phyloP scores from a whole-genome alignment of 2,329 filamentous ascomycete species.

The Eutypella sp. region DNA sequence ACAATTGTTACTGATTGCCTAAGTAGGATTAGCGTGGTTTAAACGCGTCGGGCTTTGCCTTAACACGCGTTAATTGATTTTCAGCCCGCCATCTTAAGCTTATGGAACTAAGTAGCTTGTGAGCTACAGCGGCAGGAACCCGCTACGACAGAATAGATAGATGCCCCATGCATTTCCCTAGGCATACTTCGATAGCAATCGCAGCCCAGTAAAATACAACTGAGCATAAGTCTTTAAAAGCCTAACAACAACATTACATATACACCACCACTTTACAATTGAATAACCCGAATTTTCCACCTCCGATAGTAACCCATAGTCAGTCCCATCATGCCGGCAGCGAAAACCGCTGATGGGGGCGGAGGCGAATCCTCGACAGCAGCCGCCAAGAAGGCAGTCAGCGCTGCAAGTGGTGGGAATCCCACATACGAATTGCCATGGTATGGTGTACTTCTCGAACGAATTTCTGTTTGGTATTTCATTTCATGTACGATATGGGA shows the following conservation, averaged over 20 bases:
- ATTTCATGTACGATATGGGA: background rate
- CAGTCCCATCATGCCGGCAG: conserved; percentile 40
- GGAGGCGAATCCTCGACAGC: conserved; percentile 58
- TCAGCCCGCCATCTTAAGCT: background rate
- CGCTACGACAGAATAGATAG: too few relatives aligned
- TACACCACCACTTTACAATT: too few relatives aligned
- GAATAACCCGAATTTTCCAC: background rate
- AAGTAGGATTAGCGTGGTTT: conserved; percentile 4
- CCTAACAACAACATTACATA: too few relatives aligned
- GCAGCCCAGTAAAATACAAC: too few relatives aligned
- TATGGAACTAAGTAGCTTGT: too few relatives aligned
- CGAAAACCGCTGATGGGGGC: conserved; percentile 47
- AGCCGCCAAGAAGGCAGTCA: conserved; percentile 52
- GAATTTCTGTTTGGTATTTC: background rate
- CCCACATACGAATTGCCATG: conserved; percentile 73
- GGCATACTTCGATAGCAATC: background rate
- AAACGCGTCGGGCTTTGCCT: conserved; percentile 16
- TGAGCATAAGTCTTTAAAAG: too few relatives aligned
- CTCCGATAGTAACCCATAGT: background rate
- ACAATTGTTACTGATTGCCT: too few relatives aligned
- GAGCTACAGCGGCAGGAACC: too few relatives aligned
- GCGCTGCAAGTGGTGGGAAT: conserved; percentile 44
- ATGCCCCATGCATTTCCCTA: too few relatives aligned
- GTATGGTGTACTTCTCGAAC: conserved; percentile 39
- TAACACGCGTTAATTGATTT: conserved; percentile 28